Evolutionary conservation across 441 rosid genomes (phyloP).

Genomic region (Jatropha podagrica): DNA sequence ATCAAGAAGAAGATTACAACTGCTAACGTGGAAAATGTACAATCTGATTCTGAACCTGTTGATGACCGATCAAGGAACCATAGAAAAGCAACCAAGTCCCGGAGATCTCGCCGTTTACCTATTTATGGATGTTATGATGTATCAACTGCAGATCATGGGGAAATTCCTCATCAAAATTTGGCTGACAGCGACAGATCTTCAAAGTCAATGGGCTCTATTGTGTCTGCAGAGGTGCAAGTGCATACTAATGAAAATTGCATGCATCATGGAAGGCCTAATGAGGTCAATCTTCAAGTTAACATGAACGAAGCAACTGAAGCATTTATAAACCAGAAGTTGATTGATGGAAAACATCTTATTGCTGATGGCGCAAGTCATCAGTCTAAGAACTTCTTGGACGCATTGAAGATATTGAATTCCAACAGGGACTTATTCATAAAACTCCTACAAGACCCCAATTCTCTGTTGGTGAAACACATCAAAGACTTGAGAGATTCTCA

Average conservation of each 20-base stretch:
- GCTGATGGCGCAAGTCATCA: conserved; percentile 28
- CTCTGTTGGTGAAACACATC: conserved; percentile 52
- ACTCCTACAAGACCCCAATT: conserved; percentile 74
- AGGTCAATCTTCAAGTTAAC: conserved; percentile 48
- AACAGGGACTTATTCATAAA: conserved; percentile 68
- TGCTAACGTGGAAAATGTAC: conserved; percentile 35
- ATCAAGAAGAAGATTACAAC: conserved; percentile 36
- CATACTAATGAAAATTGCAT: conserved; percentile 14
- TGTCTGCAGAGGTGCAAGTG: conserved; percentile 18
- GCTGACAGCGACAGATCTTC: conserved; percentile 23
- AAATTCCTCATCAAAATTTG: conserved; percentile 22
- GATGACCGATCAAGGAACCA: conserved; percentile 30
- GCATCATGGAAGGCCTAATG: conserved; percentile 21
- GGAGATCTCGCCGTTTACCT: conserved; percentile 28
- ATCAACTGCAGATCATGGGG: conserved; percentile 23
- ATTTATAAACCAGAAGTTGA: conserved; percentile 51
- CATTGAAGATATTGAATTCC: conserved; percentile 61
- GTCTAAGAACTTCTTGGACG: conserved; percentile 68
- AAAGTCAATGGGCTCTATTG: conserved; percentile 17
- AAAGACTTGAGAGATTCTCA: conserved; percentile 49
- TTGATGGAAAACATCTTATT: conserved; percentile 30
- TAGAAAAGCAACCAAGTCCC: conserved; percentile 31
- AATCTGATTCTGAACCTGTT: conserved; percentile 31
- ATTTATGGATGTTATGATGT: conserved; percentile 41
- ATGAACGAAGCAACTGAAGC: conserved; percentile 59